Evolutionary conservation across 2,329 filamentous ascomycete species (phyloP).

Genomic region (Apiospora koreana): DNA sequence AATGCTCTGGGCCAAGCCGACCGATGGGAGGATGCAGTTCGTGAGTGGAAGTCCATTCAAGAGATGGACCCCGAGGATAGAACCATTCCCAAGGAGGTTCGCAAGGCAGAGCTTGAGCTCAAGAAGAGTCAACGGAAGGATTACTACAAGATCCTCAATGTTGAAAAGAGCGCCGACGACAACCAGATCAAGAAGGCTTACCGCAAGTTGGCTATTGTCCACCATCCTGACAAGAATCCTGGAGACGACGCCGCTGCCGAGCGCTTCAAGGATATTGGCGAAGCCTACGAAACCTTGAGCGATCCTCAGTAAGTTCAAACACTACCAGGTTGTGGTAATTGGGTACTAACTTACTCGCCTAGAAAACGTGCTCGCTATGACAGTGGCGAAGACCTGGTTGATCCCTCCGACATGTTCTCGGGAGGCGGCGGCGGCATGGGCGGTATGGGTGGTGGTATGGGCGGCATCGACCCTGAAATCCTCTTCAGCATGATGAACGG

Average conservation of each 20-base stretch:
- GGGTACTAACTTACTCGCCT: slow-evolving; percentile 34
- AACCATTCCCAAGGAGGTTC: slow-evolving; percentile 79
- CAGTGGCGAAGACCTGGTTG: slow-evolving; percentile 86
- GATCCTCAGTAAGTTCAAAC: slow-evolving; percentile 74
- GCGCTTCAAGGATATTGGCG: slow-evolving; percentile 96
- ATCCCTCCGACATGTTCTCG: slow-evolving; percentile 83
- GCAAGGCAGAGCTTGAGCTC: slow-evolving; percentile 87
- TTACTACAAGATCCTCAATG: slow-evolving; percentile 95
- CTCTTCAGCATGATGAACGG: slow-evolving; percentile 83
- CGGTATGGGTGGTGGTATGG: slow-evolving; percentile 56
- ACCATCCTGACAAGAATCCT: slow-evolving; percentile 98
- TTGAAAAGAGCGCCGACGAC: slow-evolving; percentile 83
- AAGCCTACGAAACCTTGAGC: slow-evolving; percentile 94
- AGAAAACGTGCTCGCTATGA: slow-evolving; percentile 91
- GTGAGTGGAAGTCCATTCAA: slow-evolving; percentile 83
- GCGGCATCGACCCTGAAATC: slow-evolving; percentile 73
- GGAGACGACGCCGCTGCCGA: slow-evolving; percentile 82
- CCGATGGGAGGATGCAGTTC: slow-evolving; percentile 88
- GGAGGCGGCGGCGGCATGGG: slow-evolving; percentile 52
- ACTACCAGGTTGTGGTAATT: slow-evolving; percentile 6
- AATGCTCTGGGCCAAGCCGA: slow-evolving; percentile 84
- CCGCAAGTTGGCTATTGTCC: slow-evolving; percentile 87
- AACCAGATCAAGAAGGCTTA: slow-evolving; percentile 95
- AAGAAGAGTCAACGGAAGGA: slow-evolving; percentile 98
- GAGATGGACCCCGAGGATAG: slow-evolving; percentile 83